These are phyloP conservation scores for Suhomyces wounanorum DNA, from an alignment of 1,139 yeast species.

Conservation along the genomic window DNA sequence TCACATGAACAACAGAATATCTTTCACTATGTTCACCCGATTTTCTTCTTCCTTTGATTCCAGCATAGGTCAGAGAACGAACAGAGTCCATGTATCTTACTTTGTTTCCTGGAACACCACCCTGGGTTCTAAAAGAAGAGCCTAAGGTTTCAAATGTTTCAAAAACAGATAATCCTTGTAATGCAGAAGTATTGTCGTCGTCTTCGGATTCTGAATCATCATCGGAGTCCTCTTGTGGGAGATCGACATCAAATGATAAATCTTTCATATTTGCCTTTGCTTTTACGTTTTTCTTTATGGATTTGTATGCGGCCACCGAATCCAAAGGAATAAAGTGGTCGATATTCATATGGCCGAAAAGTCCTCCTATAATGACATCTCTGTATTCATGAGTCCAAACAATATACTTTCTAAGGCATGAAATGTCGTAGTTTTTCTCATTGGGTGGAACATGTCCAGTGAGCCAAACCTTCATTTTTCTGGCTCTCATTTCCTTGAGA, in stretches of 20 bases:
- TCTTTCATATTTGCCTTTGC: conserved; percentile 9
- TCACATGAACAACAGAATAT: conserved; percentile 68
- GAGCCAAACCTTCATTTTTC: conserved; percentile 83
- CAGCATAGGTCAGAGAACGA: conserved; percentile 53
- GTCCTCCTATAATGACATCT: conserved; percentile 78
- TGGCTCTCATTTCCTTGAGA: conserved; percentile 68
- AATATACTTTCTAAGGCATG: conserved; percentile 72
- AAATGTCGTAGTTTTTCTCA: conserved; percentile 69
- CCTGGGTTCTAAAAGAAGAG: conserved; percentile 33
- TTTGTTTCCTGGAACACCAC: conserved; percentile 68
- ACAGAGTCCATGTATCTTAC: conserved; percentile 60
- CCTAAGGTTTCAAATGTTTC: conserved; percentile 12
- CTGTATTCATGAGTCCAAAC: conserved; percentile 81
- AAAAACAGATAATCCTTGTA: conserved; percentile 10
- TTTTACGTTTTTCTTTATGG: conserved; percentile 29
- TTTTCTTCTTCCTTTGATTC: conserved; percentile 44
- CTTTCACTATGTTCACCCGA: conserved; percentile 55
- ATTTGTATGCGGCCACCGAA: conserved; percentile 64
- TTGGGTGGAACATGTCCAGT: conserved; percentile 89
- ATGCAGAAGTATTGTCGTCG: conserved; percentile 14
- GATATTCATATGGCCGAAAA: conserved; percentile 86
- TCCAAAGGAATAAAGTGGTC: conserved; percentile 84
- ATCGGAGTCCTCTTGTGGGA: conserved; percentile 4
- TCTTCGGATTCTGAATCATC: conserved; percentile 12
- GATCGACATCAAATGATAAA: neutral